Evolutionary conservation across 352 stramenopile genomes (phyloP).

Genomic region (Phytopythium chamaehyphon): DNA sequence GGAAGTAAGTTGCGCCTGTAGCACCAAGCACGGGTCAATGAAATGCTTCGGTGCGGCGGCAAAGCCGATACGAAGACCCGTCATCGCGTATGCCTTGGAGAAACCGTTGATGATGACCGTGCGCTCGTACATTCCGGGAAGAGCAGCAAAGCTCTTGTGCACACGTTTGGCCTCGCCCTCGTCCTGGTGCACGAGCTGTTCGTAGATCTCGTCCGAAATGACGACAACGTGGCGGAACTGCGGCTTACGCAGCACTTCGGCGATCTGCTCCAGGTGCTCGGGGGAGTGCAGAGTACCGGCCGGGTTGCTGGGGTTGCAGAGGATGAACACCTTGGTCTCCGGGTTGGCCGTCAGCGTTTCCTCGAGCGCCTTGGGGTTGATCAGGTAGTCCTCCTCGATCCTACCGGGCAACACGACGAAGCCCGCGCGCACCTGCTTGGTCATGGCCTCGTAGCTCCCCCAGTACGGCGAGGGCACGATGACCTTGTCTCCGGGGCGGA

Average conservation of each 20-base stretch:
- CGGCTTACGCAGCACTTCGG: slow-evolving; percentile 46
- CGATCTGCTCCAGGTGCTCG: slow-evolving; percentile 44
- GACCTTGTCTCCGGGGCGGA: slow-evolving; percentile 90
- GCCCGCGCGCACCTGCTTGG: slow-evolving; percentile 81
- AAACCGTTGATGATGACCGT: slow-evolving; percentile 97
- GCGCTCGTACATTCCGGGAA: slow-evolving; percentile 83
- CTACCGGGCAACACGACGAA: slow-evolving; percentile 88
- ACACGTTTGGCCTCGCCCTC: slow-evolving; percentile 39
- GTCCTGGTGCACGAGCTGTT: slow-evolving; percentile 91
- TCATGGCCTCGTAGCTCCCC: slow-evolving; percentile 96
- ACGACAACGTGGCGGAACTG: slow-evolving; percentile 79
- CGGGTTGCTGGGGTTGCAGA: slow-evolving; percentile 97
- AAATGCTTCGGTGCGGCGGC: slow-evolving; percentile 71
- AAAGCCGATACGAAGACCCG: slow-evolving; percentile 92
- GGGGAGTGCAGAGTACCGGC: slow-evolving; percentile 82
- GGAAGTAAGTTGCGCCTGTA: slow-evolving; percentile 96
- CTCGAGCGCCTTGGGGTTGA: slow-evolving; percentile 83
- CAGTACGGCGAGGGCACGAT: slow-evolving; percentile 96
- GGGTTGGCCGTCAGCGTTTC: slow-evolving; percentile 60
- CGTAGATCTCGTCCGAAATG: slow-evolving; percentile 96
- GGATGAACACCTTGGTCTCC: slow-evolving; percentile 85
- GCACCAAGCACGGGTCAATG: slow-evolving; percentile 81
- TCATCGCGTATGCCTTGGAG: slow-evolving; percentile 96
- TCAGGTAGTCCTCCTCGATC: slow-evolving; percentile 88
- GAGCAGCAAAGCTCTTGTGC: slow-evolving; percentile 64